Base-by-base conservation (phyloP, 768 basidiomycete genomes). In the Lactarius akahatsu region DNA sequence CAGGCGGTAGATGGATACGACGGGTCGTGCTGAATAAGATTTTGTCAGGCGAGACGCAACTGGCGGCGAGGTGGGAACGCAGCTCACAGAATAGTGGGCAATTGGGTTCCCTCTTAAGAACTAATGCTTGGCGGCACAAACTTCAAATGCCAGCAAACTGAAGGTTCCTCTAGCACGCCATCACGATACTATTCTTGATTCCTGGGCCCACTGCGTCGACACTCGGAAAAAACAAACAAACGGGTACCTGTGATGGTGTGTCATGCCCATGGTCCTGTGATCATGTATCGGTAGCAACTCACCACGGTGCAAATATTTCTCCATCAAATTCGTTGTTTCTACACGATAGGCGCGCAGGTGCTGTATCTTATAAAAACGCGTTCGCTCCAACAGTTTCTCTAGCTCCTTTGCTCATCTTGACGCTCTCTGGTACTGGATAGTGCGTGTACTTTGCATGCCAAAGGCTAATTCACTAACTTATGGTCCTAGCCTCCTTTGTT, bases 361-460 rank as follows among this genome's bases (percentile, higher is more conserved):
- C 43, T 10, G 32, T 40, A 40, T 40, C 15, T 2, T 55, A 65
- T 62, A 62, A 62, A 62, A 50, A 1, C 18, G 4, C 20, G 6
- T 6, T 34, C n/a, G 8, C 16, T 9, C 34, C 43, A 9, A 30
- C 3, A 23, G 23, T 34, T 16, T 34, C 34, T 30, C 28, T 23
- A 62, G 55, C 59, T 47, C 55, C 47, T 36, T 52, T 30, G 59
- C 32, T 57, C 59, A 61, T 34, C 20, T 47, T 10, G 6, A 61
- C 61, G 5, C 23, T 34, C 28, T 16, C 23, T 13, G 65, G 61
- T 66, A 58, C 65, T 62, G 47, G 61, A 58, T 66, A 54, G 65
- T 62, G 2, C 36, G 65, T 57, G 55, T 36, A 0, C 45, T 23
- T 45, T 11, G 43, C 20, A 11, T 62, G 2, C 10, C 18, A 32